phyloP scores from a whole-genome alignment of 768 basidiomycete genomes.

The Mrakia gelida region DNA sequence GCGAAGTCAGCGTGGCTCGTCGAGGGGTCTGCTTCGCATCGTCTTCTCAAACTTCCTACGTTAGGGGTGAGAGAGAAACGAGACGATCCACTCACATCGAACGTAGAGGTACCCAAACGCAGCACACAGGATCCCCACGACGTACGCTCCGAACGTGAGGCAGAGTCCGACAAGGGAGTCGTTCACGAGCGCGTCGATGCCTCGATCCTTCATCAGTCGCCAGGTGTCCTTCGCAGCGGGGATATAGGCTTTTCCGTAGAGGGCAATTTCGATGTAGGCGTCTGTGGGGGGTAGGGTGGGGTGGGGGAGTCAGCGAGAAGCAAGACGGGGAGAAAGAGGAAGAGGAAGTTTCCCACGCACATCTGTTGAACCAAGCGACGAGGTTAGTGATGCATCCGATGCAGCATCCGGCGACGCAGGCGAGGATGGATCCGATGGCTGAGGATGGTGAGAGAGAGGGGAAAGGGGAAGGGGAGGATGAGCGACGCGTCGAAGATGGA shows the following conservation, averaged over 20 bases:
- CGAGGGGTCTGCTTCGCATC: no score
- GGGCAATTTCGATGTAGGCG: conserved; percentile 65
- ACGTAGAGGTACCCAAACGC: conserved; percentile 75
- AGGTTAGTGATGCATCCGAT: conserved; percentile 64
- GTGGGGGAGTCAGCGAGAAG: background rate
- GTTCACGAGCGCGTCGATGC: conserved; percentile 57
- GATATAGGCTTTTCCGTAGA: conserved; percentile 81
- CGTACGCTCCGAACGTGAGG: conserved; percentile 73
- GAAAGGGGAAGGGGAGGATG: background rate
- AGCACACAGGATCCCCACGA: conserved; percentile 44
- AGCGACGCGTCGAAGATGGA: background rate
- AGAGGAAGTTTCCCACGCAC: conserved; percentile 52
- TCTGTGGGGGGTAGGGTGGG: background rate
- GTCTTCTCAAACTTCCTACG: no score
- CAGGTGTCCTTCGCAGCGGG: conserved; percentile 78
- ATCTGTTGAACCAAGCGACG: conserved; percentile 78
- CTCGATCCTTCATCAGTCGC: conserved; percentile 68
- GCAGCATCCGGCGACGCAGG: conserved; percentile 74
- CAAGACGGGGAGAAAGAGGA: background rate
- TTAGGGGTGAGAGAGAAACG: background rate
- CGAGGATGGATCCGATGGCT: conserved; percentile 70
- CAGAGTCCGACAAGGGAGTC: conserved; percentile 76
- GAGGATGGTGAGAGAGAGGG: background rate
- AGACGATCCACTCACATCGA: conserved; percentile 51
- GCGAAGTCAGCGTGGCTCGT: background rate